Percentiles rank a stretch among this genome's conserved stretches.
Evolutionary conservation across 257 asterid species (phyloP).

Genomic region (Solanum pinnatisectum): DNA sequence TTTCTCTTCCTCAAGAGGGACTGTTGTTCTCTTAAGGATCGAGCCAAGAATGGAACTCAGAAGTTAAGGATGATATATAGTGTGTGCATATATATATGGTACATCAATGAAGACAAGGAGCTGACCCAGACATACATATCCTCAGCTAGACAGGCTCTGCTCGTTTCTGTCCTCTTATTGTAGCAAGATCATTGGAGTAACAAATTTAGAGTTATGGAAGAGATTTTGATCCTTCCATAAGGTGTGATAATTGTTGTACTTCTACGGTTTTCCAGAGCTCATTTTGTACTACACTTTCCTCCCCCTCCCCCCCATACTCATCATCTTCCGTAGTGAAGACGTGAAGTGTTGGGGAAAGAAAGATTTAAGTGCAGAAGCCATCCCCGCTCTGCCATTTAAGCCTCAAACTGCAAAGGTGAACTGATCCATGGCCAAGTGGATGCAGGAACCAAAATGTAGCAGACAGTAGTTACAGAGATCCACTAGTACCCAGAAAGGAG

Average conservation of each 20-base stretch:
- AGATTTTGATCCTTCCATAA: background rate
- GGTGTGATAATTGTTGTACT: background rate
- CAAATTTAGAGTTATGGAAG: background rate
- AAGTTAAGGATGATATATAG: background rate
- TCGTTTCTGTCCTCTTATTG: background rate
- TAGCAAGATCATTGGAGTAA: background rate
- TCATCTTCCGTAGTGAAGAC: background rate
- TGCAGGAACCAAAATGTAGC: background rate
- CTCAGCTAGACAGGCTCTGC: background rate
- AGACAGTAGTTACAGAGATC: background rate
- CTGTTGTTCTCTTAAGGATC: background rate
- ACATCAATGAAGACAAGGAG: background rate
- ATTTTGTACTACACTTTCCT: background rate
- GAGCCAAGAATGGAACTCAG: background rate
- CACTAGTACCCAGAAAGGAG: background rate
- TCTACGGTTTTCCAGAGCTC: background rate
- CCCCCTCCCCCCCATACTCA: background rate
- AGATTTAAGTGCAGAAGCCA: background rate
- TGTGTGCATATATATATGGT: background rate
- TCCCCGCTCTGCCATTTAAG: background rate
- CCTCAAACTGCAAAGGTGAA: background rate
- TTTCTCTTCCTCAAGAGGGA: background rate
- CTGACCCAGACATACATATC: background rate
- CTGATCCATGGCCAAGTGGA: background rate
- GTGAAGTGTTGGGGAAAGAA: background rate